Conservation (phyloP, 257 asterid species). For the Solanum medicagineum region DNA sequence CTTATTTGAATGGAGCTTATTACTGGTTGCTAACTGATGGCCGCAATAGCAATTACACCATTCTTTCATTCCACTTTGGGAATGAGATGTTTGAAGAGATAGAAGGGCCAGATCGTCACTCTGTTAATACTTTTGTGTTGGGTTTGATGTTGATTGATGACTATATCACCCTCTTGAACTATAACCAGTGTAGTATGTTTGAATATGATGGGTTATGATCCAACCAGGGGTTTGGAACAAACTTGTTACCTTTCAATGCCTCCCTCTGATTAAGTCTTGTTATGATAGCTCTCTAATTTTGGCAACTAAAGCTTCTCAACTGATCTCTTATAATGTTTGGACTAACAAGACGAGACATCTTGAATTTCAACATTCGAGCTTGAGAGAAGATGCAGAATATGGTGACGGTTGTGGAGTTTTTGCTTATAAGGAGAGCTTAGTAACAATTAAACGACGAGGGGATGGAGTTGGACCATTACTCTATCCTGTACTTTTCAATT, state of each 20-base stretch:
- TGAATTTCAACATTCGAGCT: too few relatives aligned
- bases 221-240: not conserved
- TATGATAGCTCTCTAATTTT: not conserved
- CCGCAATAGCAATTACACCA: too few relatives aligned
- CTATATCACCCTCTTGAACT: not conserved
- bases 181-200: not conserved
- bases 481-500: too few relatives aligned
- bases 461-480: too few relatives aligned
- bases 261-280: not conserved
- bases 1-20: too few relatives aligned
- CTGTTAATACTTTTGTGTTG: not conserved
- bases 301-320: not conserved
- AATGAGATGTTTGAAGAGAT: not conserved
- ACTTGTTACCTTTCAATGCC: not conserved
- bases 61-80: too few relatives aligned
- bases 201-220: not conserved
- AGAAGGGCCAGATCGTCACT: not conserved
- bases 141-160: not conserved
- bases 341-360: not conserved
- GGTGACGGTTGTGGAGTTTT: too few relatives aligned
- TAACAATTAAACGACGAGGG: not conserved
- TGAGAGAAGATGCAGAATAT: too few relatives aligned
- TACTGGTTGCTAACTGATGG: too few relatives aligned
- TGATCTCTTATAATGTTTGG: not conserved
- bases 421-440: not conserved